These are phyloP conservation scores for Prasinococcaceae sp. DNA, from an alignment of 139 green algal genomes.

Conservation along the genomic window DNA sequence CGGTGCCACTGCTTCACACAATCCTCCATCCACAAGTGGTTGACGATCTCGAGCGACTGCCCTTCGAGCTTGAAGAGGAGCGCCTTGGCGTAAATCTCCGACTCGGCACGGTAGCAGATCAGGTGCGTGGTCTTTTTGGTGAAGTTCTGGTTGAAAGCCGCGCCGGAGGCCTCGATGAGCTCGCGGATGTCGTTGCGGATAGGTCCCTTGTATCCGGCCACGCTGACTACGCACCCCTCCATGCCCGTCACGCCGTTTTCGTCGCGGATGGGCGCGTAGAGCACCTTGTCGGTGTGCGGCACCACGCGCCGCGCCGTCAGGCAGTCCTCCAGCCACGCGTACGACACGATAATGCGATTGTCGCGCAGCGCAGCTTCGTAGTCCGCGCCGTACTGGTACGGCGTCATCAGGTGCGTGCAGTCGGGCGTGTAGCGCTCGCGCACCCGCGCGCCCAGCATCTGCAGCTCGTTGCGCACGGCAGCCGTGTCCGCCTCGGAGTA, in stretches of 20 bases:
- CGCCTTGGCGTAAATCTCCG: constrained; percentile 6
- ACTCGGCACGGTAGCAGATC: constrained; percentile 14
- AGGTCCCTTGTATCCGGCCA: constrained; percentile 9
- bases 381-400: constrained; percentile 9
- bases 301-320: constrained; percentile 6
- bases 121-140: constrained; percentile 12
- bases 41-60: constrained; percentile 9
- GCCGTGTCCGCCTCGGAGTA: constrained; percentile 8
- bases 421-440: constrained; percentile 4
- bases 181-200: constrained; percentile 10
- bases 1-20: background rate
- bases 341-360: constrained; percentile 7
- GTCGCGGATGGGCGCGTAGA: constrained; percentile 6
- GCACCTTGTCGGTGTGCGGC: constrained; percentile 8
- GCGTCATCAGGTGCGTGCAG: constrained; percentile 17
- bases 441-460: constrained; percentile 8
- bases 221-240: background rate
- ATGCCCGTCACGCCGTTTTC: constrained; percentile 12
- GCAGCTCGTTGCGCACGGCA: constrained; percentile 6
- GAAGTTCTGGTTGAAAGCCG: constrained; percentile 8
- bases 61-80: constrained; percentile 8
- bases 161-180: constrained; percentile 9
- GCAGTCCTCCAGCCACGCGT: constrained; percentile 17
- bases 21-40: constrained; percentile 12
- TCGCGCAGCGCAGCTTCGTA: background rate